Base-by-base conservation (phyloP, 192 early-diverging fungal species). In the Rhizoclosmatium sp. region DNA sequence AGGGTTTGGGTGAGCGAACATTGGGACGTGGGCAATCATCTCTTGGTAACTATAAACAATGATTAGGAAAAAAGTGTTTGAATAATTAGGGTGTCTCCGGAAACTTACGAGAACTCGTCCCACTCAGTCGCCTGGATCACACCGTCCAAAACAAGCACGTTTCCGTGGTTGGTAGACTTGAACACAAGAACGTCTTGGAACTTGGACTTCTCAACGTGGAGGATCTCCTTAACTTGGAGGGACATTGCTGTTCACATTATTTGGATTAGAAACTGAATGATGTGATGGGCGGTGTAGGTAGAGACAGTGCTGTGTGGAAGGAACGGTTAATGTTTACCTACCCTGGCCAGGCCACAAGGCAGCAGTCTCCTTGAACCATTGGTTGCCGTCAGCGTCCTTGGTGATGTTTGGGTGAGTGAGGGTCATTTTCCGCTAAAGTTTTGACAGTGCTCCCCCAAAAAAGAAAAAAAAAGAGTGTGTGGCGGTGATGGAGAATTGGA, bases 161-260 rank as follows among this genome's bases (percentile, higher is more conserved):
- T 98, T 78, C 98, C 98, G 82, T 98, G 94, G 85, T 92, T 93
- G 81, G 91, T 90, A 61, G 95, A 97, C 84, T 96, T 86, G 87
- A 99, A 99, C n/a, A 98, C 94, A 44, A 99, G 92, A 51, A 99
- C 96, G 81, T 99, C 98, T 86, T 99, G 98, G 89, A 87, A 97
- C 81, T 92, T 85, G 42, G 96, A 97, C 87, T 95, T 95, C 85
- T 98, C 98, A 59, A 92, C 89, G 82, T 98, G 96, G 59, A 99
- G 91, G 79, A 99, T 92, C 87, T 98, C 92, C 85, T 94, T 90
- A 64, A 99, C 95, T 87, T 98, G 88, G 69, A 99, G 90, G 79
- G 93, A 88, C 95, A 98, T 96, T 76, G 96, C 97, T 94, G 71
- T 59, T 31, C n/a, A 10, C 45, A 23, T 39, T n/a, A 82, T 31